Evolutionary conservation across 441 rosid species (phyloP), one percentile per base, ranked within the genome.

Genomic region (Eruca vesicaria): DNA sequence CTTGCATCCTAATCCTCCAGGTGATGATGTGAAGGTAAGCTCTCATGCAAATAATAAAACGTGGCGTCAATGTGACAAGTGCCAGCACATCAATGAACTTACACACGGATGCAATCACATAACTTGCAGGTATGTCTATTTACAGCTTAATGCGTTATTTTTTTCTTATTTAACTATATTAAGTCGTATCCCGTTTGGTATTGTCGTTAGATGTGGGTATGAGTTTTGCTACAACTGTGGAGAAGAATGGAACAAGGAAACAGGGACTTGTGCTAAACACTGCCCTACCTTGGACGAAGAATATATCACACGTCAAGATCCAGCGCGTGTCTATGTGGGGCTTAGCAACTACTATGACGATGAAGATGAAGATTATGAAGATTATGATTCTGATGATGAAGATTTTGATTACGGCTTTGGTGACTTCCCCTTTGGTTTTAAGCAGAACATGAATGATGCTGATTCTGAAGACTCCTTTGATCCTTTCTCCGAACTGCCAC

Each of bases 161-260:
- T 23, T 23, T 3, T 23, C 26, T 63, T 50, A 43, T 31, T 61
- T 48, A 5, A 58, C 62, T 45, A 72, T 28, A 2, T 31, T 35
- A 21, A 64, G 32, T 32, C 6, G 23, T 50, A 18, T 62, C 32
- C 19, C 48, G 20, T 19, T 59, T 41, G 48, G 38, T 67, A 48
- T 63, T 66, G 16, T 60, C 36, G 14, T 50, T 76, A 86, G 92
- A 74, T 88, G 92, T 69, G 89, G 90, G 18, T 31, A 78, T 9
- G 85, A 84, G 81, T 88, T 84, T 73, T 88, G 88, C 78, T 84
- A 92, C 76, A 86, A 69, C 7, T 94, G 97, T 36, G 99, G 99
- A 71, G 86, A 81, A 2, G 84, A 60, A 66, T 88, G 96, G 96
- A 79, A 76, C 78, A 66, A 84, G 79, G 84, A 84, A 43, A 82